Base-by-base conservation (phyloP, 2,329 filamentous ascomycete species). In the Epichloe amarillans region DNA sequence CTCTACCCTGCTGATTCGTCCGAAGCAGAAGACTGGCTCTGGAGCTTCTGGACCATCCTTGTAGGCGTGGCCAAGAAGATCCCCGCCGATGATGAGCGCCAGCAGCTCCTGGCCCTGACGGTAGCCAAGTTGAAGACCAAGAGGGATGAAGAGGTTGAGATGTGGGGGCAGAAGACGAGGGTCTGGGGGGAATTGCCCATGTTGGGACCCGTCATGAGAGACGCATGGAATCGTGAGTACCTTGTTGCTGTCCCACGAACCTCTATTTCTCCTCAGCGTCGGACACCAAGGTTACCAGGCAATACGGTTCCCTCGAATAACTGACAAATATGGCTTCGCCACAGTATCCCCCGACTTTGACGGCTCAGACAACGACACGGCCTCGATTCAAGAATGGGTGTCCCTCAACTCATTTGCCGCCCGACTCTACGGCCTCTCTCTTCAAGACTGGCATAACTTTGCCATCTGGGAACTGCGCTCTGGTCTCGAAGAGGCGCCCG, bases 391-490 rank as follows among this genome's bases (percentile, higher is more conserved):
- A 3, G 51, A 60, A 47, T 67, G 63, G 63, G 53, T 61, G 35
- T 62, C 60, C 10, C 54, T 66, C 55, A 64, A 67, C 57, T 63
- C 63, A 11, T 64, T 67, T 43, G 57, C 59, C 46, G 65, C 65
- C 23, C 63, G 60, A 46, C 52, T 65, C 17, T 56, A 62, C 49
- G 60, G 58, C 52, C 46, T 53, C n/a, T 36, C 43, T 7, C 53
- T 59, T 17, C 51, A 54, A 23, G 14, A 46, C 11, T 63, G 61
- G 56, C 54, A 54, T 41, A 62, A 62, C 47, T 57, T 64, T 41
- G 63, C 56, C 48, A 52, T 65, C 49, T 62, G 61, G 60, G 56
- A 61, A 49, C 52, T 67, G n/a, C 63, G 63, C 33, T 52, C 51
- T 12, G 59, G 55, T 10, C 61, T 67, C 23, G 64, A 66, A 52